Percentiles rank a stretch among this genome's conserved stretches.
Conservation (phyloP, 805 yeast genomes). For the Saccharomycopsis sp. region DNA sequence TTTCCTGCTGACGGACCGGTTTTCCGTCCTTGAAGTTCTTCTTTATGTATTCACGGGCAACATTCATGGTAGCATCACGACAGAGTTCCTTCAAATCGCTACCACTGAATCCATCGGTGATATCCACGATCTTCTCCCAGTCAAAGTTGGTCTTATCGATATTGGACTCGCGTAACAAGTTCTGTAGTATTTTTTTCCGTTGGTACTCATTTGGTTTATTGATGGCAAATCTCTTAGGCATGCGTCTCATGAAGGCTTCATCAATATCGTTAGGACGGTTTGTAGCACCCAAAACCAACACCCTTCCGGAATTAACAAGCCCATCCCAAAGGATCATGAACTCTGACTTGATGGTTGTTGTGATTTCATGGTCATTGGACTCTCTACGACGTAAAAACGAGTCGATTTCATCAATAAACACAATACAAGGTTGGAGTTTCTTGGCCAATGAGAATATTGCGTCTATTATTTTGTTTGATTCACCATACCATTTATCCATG, state of each 20-base stretch:
- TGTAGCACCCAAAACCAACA: conserved; percentile 90
- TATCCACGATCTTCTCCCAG: conserved; percentile 47
- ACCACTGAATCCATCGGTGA: conserved; percentile 78
- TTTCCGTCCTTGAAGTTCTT: conserved; percentile 43
- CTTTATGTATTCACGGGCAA: conserved; percentile 80
- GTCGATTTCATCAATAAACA: conserved; percentile 94
- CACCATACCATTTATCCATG: conserved; percentile 98
- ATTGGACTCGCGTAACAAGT: conserved; percentile 59
- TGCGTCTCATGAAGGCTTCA: conserved; percentile 82
- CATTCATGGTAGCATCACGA: conserved; percentile 85
- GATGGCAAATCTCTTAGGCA: conserved; percentile 86
- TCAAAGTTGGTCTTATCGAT: conserved; percentile 53
- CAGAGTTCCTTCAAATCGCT: conserved; percentile 88
- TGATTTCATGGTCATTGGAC: conserved; percentile 87
- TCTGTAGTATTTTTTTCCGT: conserved; percentile 61
- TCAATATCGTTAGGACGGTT: conserved; percentile 90
- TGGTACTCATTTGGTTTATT: conserved; percentile 64
- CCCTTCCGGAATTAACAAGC: conserved; percentile 64
- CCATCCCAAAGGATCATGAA: conserved; percentile 99
- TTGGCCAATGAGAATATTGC: conserved; percentile 87
- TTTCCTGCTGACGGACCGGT: conserved; percentile 28
- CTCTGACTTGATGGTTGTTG: conserved; percentile 90
- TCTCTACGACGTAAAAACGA: conserved; percentile 85
- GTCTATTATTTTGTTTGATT: conserved; percentile 86
- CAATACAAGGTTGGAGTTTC: conserved; percentile 89